Percentiles rank a stretch among this genome's conserved stretches.
Conservation (phyloP, 2,329 filamentous ascomycete genomes). For the Alternaria brassicicola region DNA sequence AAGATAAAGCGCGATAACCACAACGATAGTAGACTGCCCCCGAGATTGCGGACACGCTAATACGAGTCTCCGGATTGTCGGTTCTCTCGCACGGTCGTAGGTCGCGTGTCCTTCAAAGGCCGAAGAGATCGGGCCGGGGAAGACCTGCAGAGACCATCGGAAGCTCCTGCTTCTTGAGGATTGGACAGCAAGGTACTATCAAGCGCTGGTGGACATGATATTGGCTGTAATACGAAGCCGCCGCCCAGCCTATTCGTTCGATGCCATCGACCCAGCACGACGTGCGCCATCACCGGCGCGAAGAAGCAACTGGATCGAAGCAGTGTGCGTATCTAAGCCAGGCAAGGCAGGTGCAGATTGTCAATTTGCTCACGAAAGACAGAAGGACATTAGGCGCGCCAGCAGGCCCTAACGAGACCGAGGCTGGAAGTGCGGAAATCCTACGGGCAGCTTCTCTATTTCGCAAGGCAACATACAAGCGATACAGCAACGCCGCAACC, state of each 20-base stretch:
- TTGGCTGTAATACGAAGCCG: neutral
- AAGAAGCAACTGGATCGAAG: neutral
- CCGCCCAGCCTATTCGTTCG: neutral
- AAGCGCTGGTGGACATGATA: neutral
- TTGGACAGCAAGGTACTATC: neutral
- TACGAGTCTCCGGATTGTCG: neutral
- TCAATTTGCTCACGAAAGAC: neutral
- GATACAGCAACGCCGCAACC: neutral
- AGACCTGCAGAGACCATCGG: neutral
- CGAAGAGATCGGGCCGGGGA: neutral
- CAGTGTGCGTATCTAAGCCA: conserved; percentile 4
- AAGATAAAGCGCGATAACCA: neutral
- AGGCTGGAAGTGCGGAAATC: neutral
- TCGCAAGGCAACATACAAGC: neutral
- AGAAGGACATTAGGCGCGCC: neutral
- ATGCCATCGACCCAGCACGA: neutral
- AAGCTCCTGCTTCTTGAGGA: neutral
- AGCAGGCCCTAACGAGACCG: conserved; percentile 4
- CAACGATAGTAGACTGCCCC: neutral
- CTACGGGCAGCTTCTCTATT: neutral
- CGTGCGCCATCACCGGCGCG: neutral
- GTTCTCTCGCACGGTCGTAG: neutral
- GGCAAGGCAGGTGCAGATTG: conserved; percentile 14
- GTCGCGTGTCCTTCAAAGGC: neutral
- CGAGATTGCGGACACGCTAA: neutral